phyloP scores from a whole-genome alignment of 169 alveolate genomes.

The Plasmodium yoelii region DNA sequence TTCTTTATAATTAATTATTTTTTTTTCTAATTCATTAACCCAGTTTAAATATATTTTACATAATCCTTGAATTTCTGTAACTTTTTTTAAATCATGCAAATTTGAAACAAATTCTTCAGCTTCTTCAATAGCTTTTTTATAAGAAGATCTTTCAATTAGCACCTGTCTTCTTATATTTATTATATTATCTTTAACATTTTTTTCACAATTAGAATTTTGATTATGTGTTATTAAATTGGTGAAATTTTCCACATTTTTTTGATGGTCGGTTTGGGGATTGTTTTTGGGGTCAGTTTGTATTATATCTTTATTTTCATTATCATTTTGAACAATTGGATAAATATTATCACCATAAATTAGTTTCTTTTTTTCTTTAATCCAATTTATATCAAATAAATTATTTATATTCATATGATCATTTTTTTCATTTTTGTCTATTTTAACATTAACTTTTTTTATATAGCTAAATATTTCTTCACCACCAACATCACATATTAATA shows the following conservation, averaged over 20 bases:
- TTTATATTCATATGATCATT: constrained; percentile 4
- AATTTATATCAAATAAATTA: constrained; percentile 78
- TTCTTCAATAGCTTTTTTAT: constrained; percentile 72
- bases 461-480: constrained; percentile 46
- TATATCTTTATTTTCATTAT: neutral
- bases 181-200: neutral
- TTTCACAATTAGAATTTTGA: neutral
- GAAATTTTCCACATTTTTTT: neutral
- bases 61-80: constrained; percentile 69
- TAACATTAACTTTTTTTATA: constrained; percentile 7
- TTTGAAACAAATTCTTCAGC: constrained; percentile 76
- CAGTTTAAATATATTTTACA: constrained; percentile 69
- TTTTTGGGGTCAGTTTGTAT: too few relatives aligned
- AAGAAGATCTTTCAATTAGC: constrained; percentile 78
- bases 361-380: constrained; percentile 79
- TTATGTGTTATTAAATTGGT: neutral
- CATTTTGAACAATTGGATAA: constrained; percentile 77
- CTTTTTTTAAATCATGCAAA: constrained; percentile 53
- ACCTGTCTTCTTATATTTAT: constrained; percentile 80
- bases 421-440: neutral
- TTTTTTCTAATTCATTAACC: constrained; percentile 65
- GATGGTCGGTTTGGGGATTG: too few relatives aligned
- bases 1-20: constrained; percentile 42
- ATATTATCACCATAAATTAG: constrained; percentile 78
- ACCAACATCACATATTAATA: constrained; percentile 68